Evolutionary conservation across 1,139 yeast genomes (phyloP).

Genomic region (Hyphopichia fennica): DNA sequence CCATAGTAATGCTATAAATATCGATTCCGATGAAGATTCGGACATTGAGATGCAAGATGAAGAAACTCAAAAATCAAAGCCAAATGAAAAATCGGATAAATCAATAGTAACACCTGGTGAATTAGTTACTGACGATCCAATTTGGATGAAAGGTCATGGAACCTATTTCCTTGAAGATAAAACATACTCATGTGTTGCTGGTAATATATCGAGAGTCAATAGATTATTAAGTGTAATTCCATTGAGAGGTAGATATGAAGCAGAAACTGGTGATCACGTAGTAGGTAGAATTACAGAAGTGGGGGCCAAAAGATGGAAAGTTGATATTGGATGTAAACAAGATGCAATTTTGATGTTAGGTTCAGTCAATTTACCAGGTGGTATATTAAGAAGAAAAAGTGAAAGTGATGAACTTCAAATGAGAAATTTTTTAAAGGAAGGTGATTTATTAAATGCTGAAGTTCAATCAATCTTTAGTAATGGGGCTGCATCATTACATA

Average conservation of each 20-base stretch:
- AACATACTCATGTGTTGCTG: constrained; percentile 92
- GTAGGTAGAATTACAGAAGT: constrained; percentile 95
- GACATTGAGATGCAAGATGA: constrained; percentile 36
- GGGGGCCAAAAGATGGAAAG: constrained; percentile 93
- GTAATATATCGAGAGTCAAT: constrained; percentile 83
- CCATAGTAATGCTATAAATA: constrained; percentile 11
- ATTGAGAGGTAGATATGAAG: constrained; percentile 79
- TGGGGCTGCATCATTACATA: constrained; percentile 92
- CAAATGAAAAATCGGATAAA: constrained; percentile 17
- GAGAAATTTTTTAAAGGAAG: constrained; percentile 92
- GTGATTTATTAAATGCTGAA: constrained; percentile 95
- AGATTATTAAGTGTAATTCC: constrained; percentile 84
- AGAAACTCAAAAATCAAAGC: constrained; percentile 24
- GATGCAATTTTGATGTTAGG: constrained; percentile 93
- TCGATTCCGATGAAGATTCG: constrained; percentile 17
- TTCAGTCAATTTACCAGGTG: constrained; percentile 96
- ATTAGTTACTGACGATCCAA: constrained; percentile 88
- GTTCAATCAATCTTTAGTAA: constrained; percentile 87
- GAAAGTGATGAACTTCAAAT: constrained; percentile 96
- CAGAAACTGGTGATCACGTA: constrained; percentile 96
- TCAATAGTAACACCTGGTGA: constrained; percentile 92
- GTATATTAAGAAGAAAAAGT: constrained; percentile 87
- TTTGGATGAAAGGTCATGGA: constrained; percentile 99
- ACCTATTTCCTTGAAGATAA: constrained; percentile 72
- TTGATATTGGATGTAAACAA: constrained; percentile 90